phyloP scores from a whole-genome alignment of 148 eudicot genomes.

The Spergularia bocconei region DNA sequence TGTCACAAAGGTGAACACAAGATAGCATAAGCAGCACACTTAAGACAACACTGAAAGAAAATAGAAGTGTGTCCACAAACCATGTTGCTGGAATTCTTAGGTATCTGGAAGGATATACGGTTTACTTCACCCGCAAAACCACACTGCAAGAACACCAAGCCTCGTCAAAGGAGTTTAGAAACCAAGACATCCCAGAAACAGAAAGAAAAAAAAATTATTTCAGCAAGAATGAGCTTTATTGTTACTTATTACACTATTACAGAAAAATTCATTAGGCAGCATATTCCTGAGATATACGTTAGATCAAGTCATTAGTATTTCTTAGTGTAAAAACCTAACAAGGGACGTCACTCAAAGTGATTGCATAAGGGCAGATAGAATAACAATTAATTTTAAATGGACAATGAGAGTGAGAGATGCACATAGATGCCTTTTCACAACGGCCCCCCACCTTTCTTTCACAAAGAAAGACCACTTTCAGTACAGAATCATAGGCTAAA shows the following conservation, averaged over 20 bases:
- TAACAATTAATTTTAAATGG: too few relatives aligned
- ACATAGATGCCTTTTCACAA: too few relatives aligned
- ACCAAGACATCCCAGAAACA: not conserved
- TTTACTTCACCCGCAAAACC: constrained; percentile 52
- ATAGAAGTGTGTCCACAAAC: constrained; percentile 33
- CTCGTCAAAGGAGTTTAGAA: not conserved
- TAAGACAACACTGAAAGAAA: constrained; percentile 8
- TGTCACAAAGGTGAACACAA: constrained; percentile 1
- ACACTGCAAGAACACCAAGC: constrained; percentile 42
- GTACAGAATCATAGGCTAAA: not conserved
- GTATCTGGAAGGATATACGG: constrained; percentile 57
- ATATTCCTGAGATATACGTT: too few relatives aligned
- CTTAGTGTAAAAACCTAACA: too few relatives aligned
- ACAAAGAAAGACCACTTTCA: not conserved
- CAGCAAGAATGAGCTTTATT: not conserved
- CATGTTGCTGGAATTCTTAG: constrained; percentile 42
- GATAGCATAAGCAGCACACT: constrained; percentile 10
- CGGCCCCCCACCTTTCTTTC: too few relatives aligned
- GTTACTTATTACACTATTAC: too few relatives aligned
- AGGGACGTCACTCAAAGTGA: too few relatives aligned
- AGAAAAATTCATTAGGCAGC: too few relatives aligned
- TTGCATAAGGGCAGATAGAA: too few relatives aligned
- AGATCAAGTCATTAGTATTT: too few relatives aligned
- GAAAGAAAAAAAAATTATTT: not conserved
- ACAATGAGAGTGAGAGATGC: too few relatives aligned